A percentile compares a stretch with the other conserved stretches of the same genome.
These are phyloP conservation scores for Ceratocystis destructans DNA, from an alignment of 2,329 filamentous ascomycete genomes.

Conservation along the genomic window DNA sequence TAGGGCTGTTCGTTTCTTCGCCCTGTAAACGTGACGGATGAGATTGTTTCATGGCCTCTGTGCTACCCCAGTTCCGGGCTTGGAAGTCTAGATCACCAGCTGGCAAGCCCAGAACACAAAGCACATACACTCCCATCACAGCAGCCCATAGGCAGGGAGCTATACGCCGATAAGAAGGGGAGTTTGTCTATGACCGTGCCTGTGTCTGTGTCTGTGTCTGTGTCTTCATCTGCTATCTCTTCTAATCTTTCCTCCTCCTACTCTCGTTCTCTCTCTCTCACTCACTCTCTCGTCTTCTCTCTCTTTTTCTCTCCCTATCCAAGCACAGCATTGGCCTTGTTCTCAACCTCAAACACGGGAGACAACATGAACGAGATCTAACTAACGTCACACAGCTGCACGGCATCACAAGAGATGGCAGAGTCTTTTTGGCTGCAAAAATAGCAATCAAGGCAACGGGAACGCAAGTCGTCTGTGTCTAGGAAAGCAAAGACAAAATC, in stretches of 20 bases:
- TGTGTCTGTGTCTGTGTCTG: neutral
- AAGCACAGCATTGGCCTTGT: slow-evolving; percentile 6
- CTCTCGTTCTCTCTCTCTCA: neutral
- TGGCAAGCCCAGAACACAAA: neutral
- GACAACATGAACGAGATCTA: slow-evolving; percentile 18
- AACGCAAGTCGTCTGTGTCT: neutral
- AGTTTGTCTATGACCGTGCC: neutral
- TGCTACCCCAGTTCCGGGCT: neutral
- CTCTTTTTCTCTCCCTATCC: neutral
- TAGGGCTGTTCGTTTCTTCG: neutral
- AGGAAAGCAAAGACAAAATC: slow-evolving; percentile 3
- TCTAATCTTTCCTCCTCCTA: neutral
- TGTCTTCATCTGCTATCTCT: neutral
- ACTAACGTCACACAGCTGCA: slow-evolving; percentile 13
- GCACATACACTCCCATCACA: neutral
- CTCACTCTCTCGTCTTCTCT: neutral
- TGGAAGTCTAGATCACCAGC: neutral
- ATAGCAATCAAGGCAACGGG: slow-evolving; percentile 1
- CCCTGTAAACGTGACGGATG: slow-evolving; percentile 1
- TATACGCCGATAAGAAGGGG: no score
- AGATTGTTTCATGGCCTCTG: neutral
- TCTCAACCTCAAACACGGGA: slow-evolving; percentile 18
- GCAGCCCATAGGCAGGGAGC: no score
- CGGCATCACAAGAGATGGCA: neutral
- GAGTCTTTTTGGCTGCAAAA: neutral